Conservation (phyloP, 306 rosid species). For the Castanea mollissima region DNA sequence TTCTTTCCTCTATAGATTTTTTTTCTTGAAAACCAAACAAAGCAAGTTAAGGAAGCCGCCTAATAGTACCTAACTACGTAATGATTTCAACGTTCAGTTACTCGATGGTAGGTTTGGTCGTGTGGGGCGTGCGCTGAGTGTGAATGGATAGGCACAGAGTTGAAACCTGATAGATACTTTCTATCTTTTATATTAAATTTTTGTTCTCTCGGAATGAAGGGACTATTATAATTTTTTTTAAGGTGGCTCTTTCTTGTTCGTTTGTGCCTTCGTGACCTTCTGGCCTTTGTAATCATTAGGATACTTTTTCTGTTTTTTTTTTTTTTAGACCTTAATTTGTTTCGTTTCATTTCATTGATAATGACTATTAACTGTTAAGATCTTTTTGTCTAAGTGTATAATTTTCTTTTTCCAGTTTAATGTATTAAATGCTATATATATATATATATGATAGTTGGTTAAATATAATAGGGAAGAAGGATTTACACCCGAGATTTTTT, state of each 20-base stretch:
- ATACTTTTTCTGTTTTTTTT: not conserved
- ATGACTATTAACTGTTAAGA: conserved; percentile 28
- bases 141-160: conserved; percentile 17
- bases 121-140: conserved; percentile 38
- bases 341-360: conserved; percentile 11
- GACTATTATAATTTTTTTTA: conserved; percentile 3
- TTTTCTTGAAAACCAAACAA: conserved; percentile 24
- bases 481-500: no score
- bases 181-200: conserved; percentile 13
- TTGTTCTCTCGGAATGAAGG: conserved; percentile 39
- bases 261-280: conserved; percentile 30
- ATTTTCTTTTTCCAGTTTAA: not conserved
- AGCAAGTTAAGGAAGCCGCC: conserved; percentile 45
- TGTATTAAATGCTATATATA: not conserved
- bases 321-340: not conserved
- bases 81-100: conserved; percentile 23
- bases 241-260: conserved; percentile 19
- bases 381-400: not conserved
- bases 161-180: not conserved
- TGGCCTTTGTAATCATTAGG: conserved; percentile 12
- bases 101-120: conserved; percentile 49
- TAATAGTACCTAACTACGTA: conserved; percentile 23
- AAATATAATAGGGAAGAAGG: no score
- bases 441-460: no score
- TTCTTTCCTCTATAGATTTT: not conserved